phyloP scores from a whole-genome alignment of 208 protist species.

The Acanthamoeba lenticulata region DNA sequence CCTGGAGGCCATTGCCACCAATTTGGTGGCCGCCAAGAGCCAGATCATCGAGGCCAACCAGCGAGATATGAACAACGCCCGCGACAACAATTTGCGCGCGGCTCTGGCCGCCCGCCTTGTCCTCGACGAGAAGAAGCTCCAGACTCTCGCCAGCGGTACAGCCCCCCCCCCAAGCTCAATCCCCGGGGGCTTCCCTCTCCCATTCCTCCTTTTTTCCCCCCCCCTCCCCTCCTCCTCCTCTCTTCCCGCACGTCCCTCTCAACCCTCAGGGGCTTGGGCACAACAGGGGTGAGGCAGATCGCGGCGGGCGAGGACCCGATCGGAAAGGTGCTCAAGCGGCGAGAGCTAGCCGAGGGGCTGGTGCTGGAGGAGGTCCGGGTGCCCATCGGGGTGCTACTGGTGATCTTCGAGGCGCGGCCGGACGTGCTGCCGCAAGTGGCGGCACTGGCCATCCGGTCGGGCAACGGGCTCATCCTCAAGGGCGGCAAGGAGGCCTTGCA shows the following conservation, averaged over 20 bases:
- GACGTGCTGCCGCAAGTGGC: constrained; percentile 91
- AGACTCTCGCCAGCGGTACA: constrained; percentile 49
- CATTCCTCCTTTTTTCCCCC: too few relatives aligned
- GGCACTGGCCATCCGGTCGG: constrained; percentile 88
- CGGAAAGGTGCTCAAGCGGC: constrained; percentile 81
- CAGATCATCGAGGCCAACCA: constrained; percentile 88
- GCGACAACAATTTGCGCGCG: constrained; percentile 75
- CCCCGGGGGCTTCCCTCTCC: not conserved
- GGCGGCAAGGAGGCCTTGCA: constrained; percentile 84
- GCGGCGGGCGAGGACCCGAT: constrained; percentile 82
- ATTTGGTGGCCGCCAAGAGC: not conserved
- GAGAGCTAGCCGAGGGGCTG: constrained; percentile 87
- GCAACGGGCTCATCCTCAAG: constrained; percentile 93
- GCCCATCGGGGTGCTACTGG: constrained; percentile 93
- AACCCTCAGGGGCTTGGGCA: too few relatives aligned
- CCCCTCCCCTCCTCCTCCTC: constrained; percentile 67
- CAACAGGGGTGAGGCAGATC: constrained; percentile 83
- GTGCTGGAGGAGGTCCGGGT: constrained; percentile 88
- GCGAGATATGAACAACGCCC: constrained; percentile 84
- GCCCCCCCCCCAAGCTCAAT: not conserved
- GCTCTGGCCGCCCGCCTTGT: constrained; percentile 85
- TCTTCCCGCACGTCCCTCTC: too few relatives aligned
- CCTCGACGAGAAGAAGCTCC: constrained; percentile 86
- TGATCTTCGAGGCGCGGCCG: constrained; percentile 95
- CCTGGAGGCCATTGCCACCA: constrained; percentile 84